Conservation (phyloP, 2,329 filamentous ascomycete genomes). For the Paraphaeosphaeria sporulosa region DNA sequence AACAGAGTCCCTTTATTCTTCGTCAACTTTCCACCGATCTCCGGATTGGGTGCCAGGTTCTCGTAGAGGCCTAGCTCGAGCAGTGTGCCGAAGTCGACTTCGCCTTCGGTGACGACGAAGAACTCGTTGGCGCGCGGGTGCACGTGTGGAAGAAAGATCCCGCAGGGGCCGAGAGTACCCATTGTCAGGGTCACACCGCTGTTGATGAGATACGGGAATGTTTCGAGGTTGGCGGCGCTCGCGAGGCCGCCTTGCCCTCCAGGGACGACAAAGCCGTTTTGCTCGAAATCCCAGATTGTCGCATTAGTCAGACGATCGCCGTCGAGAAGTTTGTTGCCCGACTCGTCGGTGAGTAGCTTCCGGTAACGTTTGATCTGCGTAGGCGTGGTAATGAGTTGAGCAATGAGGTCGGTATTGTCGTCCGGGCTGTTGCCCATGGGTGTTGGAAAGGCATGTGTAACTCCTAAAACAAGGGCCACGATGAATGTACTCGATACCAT, state of each 20-base stretch:
- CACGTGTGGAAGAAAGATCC: constrained; percentile 56
- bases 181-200: constrained; percentile 61
- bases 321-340: constrained; percentile 4
- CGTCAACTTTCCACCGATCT: constrained; percentile 44
- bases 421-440: constrained; percentile 9
- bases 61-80: constrained; percentile 44
- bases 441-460: constrained; percentile 3
- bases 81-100: constrained; percentile 46
- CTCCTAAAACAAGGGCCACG: not conserved
- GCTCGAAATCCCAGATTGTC: constrained; percentile 12
- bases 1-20: constrained; percentile 51
- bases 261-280: constrained; percentile 3
- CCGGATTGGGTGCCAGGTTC: constrained; percentile 26
- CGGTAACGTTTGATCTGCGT: constrained; percentile 12
- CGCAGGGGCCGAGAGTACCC: constrained; percentile 60
- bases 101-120: constrained; percentile 48
- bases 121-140: constrained; percentile 53
- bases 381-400: constrained; percentile 5
- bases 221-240: constrained; percentile 59
- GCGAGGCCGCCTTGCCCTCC: constrained; percentile 6
- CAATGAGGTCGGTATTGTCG: constrained; percentile 8
- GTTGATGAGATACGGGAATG: constrained; percentile 64
- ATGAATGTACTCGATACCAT: not conserved
- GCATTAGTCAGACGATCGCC: constrained; percentile 4
- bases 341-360: constrained; percentile 8